Conservation (phyloP, 1,284 basidiomycete genomes). For the Mycena citricolor region DNA sequence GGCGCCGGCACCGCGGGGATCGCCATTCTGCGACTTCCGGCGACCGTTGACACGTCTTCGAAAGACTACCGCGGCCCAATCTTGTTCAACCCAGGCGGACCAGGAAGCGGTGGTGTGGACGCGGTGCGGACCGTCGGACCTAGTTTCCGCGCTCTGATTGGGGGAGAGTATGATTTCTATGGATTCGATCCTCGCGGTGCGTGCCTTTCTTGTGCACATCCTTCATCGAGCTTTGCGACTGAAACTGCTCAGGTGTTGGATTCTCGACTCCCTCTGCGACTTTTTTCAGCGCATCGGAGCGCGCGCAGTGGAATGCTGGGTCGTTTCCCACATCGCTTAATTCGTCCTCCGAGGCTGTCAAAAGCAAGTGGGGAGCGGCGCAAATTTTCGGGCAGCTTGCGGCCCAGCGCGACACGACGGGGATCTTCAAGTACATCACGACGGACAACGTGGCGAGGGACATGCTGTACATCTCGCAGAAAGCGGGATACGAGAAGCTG, state of each 20-base stretch:
- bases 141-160: slow-evolving; percentile 36
- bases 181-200: slow-evolving; percentile 49
- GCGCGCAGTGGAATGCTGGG: slow-evolving; percentile 14
- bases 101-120: slow-evolving; percentile 47
- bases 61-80: slow-evolving; percentile 43
- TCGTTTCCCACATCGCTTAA: slow-evolving; percentile 9
- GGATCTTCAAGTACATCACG: slow-evolving; percentile 15
- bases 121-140: slow-evolving; percentile 30
- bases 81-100: slow-evolving; percentile 53
- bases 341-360: slow-evolving; percentile 7
- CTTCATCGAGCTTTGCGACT: not conserved
- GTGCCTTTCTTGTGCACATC: not conserved
- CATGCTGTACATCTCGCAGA: slow-evolving; percentile 16
- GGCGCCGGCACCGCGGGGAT: slow-evolving; percentile 33
- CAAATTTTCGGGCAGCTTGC: slow-evolving; percentile 11
- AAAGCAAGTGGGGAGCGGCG: slow-evolving; percentile 5
- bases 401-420: slow-evolving; percentile 8
- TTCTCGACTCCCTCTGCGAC: slow-evolving; percentile 16
- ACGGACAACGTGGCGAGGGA: slow-evolving; percentile 20
- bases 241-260: slow-evolving; percentile 8
- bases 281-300: slow-evolving; percentile 13
- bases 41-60: slow-evolving; percentile 20
- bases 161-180: slow-evolving; percentile 48
- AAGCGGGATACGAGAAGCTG: slow-evolving; percentile 14
- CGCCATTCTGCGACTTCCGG: slow-evolving; percentile 36